A percentile compares a stretch with the other conserved stretches of the same genome.
Conservation (phyloP, 768 basidiomycete genomes). For the Lactarius psammicola region DNA sequence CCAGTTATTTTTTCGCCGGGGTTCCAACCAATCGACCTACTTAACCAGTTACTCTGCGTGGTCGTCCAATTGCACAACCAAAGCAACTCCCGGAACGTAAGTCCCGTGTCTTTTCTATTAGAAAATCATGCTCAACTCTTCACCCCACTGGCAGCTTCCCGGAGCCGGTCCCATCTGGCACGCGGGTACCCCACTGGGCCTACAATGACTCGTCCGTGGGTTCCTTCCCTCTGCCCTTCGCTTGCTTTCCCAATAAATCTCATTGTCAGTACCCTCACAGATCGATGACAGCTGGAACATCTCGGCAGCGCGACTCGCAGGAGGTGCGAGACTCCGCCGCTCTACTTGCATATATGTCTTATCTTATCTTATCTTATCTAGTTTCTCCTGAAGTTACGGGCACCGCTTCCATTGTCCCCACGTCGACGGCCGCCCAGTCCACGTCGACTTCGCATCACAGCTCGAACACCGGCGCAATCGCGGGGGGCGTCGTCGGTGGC, state of each 20-base stretch:
- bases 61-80: slow-evolving; percentile 16
- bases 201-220: slow-evolving; percentile 45
- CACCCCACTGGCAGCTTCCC: slow-evolving; percentile 18
- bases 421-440: neutral
- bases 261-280: neutral
- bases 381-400: slow-evolving; percentile 13
- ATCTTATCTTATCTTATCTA: neutral
- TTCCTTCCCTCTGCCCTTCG: neutral
- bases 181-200: slow-evolving; percentile 49
- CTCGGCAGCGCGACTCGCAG: neutral
- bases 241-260: neutral
- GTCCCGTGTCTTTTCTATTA: neutral
- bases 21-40: neutral
- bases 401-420: neutral
- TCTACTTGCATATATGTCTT: neutral
- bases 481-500: slow-evolving; percentile 62
- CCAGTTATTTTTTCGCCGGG: neutral
- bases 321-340: neutral
- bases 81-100: slow-evolving; percentile 12
- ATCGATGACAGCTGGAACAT: slow-evolving; percentile 11
- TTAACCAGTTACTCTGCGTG: slow-evolving; percentile 21
- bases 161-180: slow-evolving; percentile 40
- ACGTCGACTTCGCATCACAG: neutral
- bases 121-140: neutral
- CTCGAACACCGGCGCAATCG: slow-evolving; percentile 55